A percentile compares a stretch with the other conserved stretches of the same genome.
These are phyloP conservation scores for Nothomitra cinnamomea DNA, from an alignment of 2,329 filamentous ascomycete species.

Conservation along the genomic window DNA sequence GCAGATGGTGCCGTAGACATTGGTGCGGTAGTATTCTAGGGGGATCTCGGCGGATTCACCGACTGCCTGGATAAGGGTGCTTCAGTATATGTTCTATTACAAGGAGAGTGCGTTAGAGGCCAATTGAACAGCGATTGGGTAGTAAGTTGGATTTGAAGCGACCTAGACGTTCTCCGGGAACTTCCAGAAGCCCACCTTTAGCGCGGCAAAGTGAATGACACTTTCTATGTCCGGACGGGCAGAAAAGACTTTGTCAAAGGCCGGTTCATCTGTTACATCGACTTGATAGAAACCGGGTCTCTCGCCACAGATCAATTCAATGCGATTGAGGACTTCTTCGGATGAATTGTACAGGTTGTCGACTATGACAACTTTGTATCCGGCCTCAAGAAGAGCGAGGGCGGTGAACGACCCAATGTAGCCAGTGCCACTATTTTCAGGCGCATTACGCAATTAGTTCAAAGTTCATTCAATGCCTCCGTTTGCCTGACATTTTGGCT, in stretches of 20 bases:
- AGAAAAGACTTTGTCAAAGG: slow-evolving; percentile 70
- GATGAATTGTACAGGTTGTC: slow-evolving; percentile 98
- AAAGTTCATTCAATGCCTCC: slow-evolving; percentile 4
- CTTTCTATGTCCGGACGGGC: slow-evolving; percentile 89
- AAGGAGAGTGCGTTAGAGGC: no score
- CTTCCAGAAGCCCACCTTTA: slow-evolving; percentile 50
- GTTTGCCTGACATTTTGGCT: background rate
- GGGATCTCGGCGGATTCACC: slow-evolving; percentile 89
- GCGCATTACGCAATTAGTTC: slow-evolving; percentile 1
- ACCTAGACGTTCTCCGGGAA: background rate
- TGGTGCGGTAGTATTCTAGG: slow-evolving; percentile 94
- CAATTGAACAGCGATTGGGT: no score
- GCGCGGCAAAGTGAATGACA: slow-evolving; percentile 94
- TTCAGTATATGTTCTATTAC: background rate
- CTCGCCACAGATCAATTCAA: slow-evolving; percentile 84
- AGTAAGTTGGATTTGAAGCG: background rate
- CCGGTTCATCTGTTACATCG: slow-evolving; percentile 75
- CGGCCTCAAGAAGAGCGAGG: slow-evolving; percentile 78
- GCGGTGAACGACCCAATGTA: slow-evolving; percentile 98
- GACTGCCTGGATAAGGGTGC: slow-evolving; percentile 47
- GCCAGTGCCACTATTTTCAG: slow-evolving; percentile 67
- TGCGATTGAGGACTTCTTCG: slow-evolving; percentile 77
- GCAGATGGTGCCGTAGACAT: slow-evolving; percentile 80
- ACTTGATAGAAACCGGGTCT: slow-evolving; percentile 68
- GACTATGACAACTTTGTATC: slow-evolving; percentile 90